Base-by-base conservation (phyloP, 1,284 basidiomycete species). In the Omphalotus olearius region DNA sequence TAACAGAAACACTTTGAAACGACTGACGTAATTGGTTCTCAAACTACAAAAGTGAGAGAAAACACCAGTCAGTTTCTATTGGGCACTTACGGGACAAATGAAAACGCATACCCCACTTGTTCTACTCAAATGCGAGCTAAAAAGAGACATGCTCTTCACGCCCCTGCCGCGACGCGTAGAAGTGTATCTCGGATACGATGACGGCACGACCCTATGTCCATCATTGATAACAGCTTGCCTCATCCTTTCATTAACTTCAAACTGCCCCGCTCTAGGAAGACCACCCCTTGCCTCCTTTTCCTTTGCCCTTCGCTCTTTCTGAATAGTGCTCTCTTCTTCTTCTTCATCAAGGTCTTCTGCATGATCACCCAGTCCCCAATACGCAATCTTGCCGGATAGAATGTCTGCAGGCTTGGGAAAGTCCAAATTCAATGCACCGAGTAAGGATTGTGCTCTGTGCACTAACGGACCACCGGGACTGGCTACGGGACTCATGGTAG, bases 321-420 rank as follows among this genome's bases (percentile, higher is more conserved):
- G 20, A 13, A 35, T 14, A 0, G 45, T 5, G 37, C 54, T 56
- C 46, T 52, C 38, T 33, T 59, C 56, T 38, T 67, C 63, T n/a
- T 45, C 43, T 5, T 33, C 38, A 17, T 47, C 43, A 35, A 66
- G 65, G n/a, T 72, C 74, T 48, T 76, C 50, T 17, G 26, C 74
- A 14, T 64, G 57, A 51, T 77, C 71, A 53, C 73, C 70, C 51
- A 67, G 71, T 51, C 74, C 73, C 69, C 74, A 75, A 56, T 74
- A 75, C 30, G 78, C 60, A 53, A 68, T 3, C 9, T 33, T 76
- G 9, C 83, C 82, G 6, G 82, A 74, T 28, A 88, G 70, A 48
- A 86, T 85, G 58, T 87, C 85, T 26, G 77, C 76, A 14, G 84
- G 82, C 11, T 76, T 75, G 14, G 80, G 80, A 6, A 73, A 78